Conservation (phyloP, 2,329 filamentous ascomycete genomes). For the Sclerotinia borealis region DNA sequence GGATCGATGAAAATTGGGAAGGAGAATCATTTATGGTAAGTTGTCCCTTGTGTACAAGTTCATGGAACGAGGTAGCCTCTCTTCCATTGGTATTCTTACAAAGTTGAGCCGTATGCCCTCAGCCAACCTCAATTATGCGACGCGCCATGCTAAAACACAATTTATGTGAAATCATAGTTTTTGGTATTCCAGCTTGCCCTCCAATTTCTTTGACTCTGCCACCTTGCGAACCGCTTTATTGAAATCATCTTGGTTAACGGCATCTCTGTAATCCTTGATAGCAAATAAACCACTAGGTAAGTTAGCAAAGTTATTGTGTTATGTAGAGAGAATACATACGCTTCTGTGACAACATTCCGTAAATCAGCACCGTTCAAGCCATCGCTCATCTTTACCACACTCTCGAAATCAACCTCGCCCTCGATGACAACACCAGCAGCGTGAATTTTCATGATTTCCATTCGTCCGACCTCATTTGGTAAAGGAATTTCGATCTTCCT, state of each 20-base stretch:
- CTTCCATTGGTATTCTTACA: slow-evolving; percentile 30
- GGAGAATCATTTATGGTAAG: neutral
- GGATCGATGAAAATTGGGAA: neutral
- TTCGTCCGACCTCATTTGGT: slow-evolving; percentile 89
- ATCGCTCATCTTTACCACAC: slow-evolving; percentile 99
- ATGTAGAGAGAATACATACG: slow-evolving; percentile 54
- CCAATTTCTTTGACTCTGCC: slow-evolving; percentile 94
- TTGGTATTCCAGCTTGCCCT: slow-evolving; percentile 97
- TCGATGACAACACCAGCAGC: slow-evolving; percentile 78
- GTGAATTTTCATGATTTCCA: slow-evolving; percentile 99
- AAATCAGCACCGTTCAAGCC: slow-evolving; percentile 96
- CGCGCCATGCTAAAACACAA: slow-evolving; percentile 26
- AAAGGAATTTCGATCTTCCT: slow-evolving; percentile 97
- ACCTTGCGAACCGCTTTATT: slow-evolving; percentile 99
- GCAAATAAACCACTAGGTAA: slow-evolving; percentile 75
- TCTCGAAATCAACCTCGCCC: slow-evolving; percentile 97
- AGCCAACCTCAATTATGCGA: slow-evolving; percentile 19
- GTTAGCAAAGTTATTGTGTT: slow-evolving; percentile 15
- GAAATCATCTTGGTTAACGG: slow-evolving; percentile 97
- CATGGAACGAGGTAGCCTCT: neutral
- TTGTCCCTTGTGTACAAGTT: neutral
- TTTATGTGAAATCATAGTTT: slow-evolving; percentile 58
- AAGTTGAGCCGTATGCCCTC: slow-evolving; percentile 22
- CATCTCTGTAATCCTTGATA: slow-evolving; percentile 96
- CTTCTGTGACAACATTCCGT: slow-evolving; percentile 96